Percentiles rank a stretch among this genome's conserved stretches.
Evolutionary conservation across 306 rosid species (phyloP).

Genomic region (Chamaecrista fasciculata): DNA sequence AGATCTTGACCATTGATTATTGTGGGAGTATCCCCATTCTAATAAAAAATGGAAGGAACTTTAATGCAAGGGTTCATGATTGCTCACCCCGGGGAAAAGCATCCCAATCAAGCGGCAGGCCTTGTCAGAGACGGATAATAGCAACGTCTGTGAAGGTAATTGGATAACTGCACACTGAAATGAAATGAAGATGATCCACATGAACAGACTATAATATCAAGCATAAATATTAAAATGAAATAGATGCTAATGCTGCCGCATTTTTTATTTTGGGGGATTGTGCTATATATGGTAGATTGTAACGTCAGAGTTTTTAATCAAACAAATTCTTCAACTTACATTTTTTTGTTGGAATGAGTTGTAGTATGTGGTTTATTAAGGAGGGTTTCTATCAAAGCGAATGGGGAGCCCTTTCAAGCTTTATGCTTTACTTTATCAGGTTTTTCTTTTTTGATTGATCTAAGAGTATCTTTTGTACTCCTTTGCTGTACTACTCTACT

Average conservation of each 20-base stretch:
- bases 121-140: slow-evolving; percentile 89
- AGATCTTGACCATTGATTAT: background rate
- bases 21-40: background rate
- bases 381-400: background rate
- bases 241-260: background rate
- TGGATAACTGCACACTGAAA: slow-evolving; percentile 98
- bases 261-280: background rate
- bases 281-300: background rate
- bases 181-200: slow-evolving; percentile 24
- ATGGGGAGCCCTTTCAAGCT: background rate
- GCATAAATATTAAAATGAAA: background rate
- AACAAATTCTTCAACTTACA: background rate
- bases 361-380: background rate
- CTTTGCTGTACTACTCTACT: background rate
- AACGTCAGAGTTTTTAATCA: background rate
- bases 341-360: background rate
- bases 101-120: slow-evolving; percentile 95
- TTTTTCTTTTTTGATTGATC: background rate
- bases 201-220: background rate
- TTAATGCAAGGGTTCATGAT: background rate
- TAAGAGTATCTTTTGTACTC: background rate
- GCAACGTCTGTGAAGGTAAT: slow-evolving; percentile 90
- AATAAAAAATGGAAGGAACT: background rate
- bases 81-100: slow-evolving; percentile 95
- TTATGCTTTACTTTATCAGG: background rate